phyloP scores from a whole-genome alignment of 2,329 filamentous ascomycete species.

The Cercospora beticola region DNA sequence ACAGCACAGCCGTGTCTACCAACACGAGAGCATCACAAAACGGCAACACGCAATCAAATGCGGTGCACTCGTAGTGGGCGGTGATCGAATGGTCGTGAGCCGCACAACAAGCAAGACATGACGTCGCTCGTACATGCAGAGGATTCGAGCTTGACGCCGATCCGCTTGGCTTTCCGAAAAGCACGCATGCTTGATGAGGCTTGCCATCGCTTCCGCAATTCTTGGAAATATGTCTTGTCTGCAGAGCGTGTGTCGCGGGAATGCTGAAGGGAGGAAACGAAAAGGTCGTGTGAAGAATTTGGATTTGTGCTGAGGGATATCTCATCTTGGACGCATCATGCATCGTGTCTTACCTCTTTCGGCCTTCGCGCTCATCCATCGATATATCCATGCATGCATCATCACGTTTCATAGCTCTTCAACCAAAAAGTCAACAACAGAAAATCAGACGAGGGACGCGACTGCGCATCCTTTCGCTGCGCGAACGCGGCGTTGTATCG shows the following conservation, averaged over 20 bases:
- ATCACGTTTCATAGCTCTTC: background rate
- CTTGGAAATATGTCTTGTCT: background rate
- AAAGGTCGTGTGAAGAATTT: background rate
- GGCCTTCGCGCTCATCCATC: background rate
- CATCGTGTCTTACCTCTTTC: background rate
- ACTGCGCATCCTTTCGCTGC: background rate
- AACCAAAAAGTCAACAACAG: background rate
- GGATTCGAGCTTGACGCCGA: constrained; percentile 6
- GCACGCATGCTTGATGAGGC: constrained; percentile 6
- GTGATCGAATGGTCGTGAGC: background rate
- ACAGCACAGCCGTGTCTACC: background rate
- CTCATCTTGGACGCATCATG: background rate
- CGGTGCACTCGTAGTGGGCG: background rate
- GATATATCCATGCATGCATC: background rate
- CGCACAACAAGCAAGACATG: background rate
- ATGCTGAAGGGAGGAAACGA: background rate
- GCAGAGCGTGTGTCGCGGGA: background rate
- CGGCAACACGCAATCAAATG: background rate
- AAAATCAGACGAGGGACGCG: background rate
- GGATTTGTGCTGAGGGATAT: background rate
- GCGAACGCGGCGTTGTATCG: background rate
- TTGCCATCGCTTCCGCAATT: background rate
- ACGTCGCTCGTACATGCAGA: constrained; percentile 4
- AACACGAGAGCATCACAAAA: background rate
- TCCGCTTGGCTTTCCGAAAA: constrained; percentile 7